A percentile compares a stretch with the other conserved stretches of the same genome.
Conservation (phyloP, 169 alveolate species). For the Cardiosporidium cionae region DNA sequence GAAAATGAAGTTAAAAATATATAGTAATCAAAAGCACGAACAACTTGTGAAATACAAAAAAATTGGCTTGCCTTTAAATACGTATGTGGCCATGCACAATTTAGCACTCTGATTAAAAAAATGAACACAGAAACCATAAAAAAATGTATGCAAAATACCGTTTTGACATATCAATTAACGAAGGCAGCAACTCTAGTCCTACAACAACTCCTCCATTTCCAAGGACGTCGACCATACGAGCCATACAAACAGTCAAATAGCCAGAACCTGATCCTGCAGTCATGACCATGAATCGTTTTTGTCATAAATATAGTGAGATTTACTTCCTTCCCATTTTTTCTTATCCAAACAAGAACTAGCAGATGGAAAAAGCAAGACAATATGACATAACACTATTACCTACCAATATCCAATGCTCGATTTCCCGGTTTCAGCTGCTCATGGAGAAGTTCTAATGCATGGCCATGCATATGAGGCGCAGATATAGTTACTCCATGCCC, state of each 20-base stretch:
- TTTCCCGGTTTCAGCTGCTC: constrained; percentile 35
- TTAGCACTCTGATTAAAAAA: no score
- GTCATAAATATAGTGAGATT: no score
- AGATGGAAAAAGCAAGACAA: neutral
- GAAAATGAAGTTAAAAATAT: neutral
- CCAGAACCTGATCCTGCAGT: constrained; percentile 72
- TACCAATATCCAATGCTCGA: constrained; percentile 55
- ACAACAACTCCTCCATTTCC: constrained; percentile 11
- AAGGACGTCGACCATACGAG: constrained; percentile 36
- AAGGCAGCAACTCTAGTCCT: constrained; percentile 20
- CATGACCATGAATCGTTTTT: neutral
- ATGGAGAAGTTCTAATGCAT: constrained; percentile 47
- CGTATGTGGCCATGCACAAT: no score
- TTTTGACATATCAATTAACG: constrained; percentile 6
- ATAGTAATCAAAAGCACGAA: no score
- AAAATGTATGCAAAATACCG: neutral
- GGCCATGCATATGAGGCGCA: constrained; percentile 81
- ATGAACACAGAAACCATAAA: no score
- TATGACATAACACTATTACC: neutral
- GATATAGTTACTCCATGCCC: constrained; percentile 58
- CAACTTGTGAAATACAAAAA: no score
- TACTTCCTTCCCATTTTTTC: neutral
- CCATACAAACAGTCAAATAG: constrained; percentile 53
- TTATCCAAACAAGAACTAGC: neutral
- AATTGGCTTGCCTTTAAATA: no score